Evolutionary conservation across 108 stramenopile species (phyloP).

Genomic region (Discostella pseudostelligera): DNA sequence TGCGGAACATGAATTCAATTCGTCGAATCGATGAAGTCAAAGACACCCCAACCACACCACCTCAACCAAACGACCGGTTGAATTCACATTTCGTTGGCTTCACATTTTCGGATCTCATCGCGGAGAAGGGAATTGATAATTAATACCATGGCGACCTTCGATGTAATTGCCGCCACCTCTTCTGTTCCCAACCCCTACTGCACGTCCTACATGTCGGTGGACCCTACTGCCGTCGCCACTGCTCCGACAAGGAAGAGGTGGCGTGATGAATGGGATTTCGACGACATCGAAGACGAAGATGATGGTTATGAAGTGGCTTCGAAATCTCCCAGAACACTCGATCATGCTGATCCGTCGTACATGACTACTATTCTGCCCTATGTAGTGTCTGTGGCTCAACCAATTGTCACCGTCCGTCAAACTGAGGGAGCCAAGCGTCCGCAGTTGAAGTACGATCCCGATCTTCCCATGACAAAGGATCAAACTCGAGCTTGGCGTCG

Average conservation of each 20-base stretch:
- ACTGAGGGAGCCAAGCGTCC: conserved; percentile 38
- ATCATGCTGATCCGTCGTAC: neutral
- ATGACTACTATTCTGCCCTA: neutral
- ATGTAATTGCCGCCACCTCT: neutral
- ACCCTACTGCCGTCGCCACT: conserved; percentile 2
- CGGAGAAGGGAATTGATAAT: too few species aligned
- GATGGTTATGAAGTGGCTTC: neutral
- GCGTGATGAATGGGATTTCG: conserved; percentile 31
- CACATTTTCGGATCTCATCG: too few species aligned
- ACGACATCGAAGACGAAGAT: neutral
- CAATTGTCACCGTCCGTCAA: conserved; percentile 26
- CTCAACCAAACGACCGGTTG: too few species aligned
- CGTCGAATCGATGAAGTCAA: too few species aligned
- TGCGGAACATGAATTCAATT: too few species aligned
- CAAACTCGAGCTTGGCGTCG: conserved; percentile 79
- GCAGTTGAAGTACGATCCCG: conserved; percentile 85
- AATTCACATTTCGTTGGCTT: too few species aligned
- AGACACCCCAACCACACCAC: too few species aligned
- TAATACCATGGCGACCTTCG: neutral
- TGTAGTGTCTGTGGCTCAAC: conserved; percentile 10
- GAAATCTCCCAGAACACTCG: neutral
- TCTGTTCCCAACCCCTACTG: neutral
- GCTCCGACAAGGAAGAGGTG: conserved; percentile 56
- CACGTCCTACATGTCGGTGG: neutral
- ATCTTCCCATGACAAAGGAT: conserved; percentile 81